Percentiles rank a stretch among this genome's conserved stretches.
phyloP scores from a whole-genome alignment of 2,329 filamentous ascomycete species.

The Cercospora zeina region DNA sequence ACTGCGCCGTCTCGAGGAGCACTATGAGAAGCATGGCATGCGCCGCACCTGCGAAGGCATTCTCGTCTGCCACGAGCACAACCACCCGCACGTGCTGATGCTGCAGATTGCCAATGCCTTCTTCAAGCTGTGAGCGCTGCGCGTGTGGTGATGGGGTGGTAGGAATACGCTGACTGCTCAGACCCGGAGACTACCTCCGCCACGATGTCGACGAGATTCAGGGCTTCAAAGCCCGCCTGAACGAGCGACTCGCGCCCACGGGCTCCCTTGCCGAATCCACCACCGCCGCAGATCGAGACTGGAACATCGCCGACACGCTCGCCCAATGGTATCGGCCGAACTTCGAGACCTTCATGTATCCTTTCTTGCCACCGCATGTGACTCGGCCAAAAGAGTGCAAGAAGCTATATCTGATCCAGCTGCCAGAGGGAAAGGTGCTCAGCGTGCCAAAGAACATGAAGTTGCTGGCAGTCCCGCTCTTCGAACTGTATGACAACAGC shows the following conservation, averaged over 20 bases:
- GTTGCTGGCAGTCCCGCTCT: conserved; percentile 90
- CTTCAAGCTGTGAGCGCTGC: conserved; percentile 74
- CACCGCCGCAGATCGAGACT: conserved; percentile 56
- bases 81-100: conserved; percentile 98
- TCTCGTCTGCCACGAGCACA: conserved; percentile 97
- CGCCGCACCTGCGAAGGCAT: conserved; percentile 95
- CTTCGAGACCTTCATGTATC: conserved; percentile 99
- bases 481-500: conserved; percentile 98
- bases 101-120: conserved; percentile 99
- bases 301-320: conserved; percentile 91
- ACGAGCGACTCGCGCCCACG: conserved; percentile 82
- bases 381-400: conserved; percentile 98
- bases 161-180: conserved; percentile 35
- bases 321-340: conserved; percentile 99
- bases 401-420: conserved; percentile 95
- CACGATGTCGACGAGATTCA: conserved; percentile 87
- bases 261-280: conserved; percentile 79
- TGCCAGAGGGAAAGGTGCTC: conserved; percentile 89
- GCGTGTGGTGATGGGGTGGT: background rate
- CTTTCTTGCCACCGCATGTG: conserved; percentile 93
- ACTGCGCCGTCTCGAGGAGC: conserved; percentile 90
- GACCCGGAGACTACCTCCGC: conserved; percentile 87
- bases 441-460: conserved; percentile 99
- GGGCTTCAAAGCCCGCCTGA: conserved; percentile 90
- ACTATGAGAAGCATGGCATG: conserved; percentile 92